Base-by-base conservation (phyloP, 202 grass and related monocot species). In the Schoenoplectus triqueter region DNA sequence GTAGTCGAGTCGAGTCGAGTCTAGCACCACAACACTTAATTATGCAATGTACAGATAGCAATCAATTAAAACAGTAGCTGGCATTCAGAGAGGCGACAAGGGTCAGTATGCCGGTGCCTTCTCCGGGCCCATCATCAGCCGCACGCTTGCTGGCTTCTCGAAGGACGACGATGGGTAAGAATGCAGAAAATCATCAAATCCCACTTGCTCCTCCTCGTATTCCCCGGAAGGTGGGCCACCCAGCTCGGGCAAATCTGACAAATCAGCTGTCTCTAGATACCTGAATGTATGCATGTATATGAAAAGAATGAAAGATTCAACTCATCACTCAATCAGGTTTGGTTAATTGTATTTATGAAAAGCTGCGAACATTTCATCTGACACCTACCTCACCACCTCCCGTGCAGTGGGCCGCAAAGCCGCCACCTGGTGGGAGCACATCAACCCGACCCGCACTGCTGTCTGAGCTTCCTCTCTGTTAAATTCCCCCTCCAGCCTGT, bases 161-260 rank as follows among this genome's bases (percentile, higher is more conserved):
- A 91, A 91, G 40, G 93, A 95, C 20, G 86, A 91, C 6, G 93
- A 89, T 2, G 91, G 88, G 88, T 91, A 92, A 40, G 90, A 94
- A 87, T 97, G 94, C 83, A 94, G 14, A 84, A 97, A 97, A 85
- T 94, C 92, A 40, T 94, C 88, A 82, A 91, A 97, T 2, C 88
- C 87, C 0, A 86, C 83, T 31, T 72, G 19, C 67, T 91, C 86
- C 55, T 89, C 86, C 55, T 89, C 86, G 61, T 73, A 56, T 18
- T 75, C 85, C 0, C 11, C 45, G 0, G 83, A 78, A 10, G 89
- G 84, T 21, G 87, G 82, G 0, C 80, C 85, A 11, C 80, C 85
- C 1, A 88, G 69, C 46, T 86, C 85, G 0, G 92, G 94, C 19
- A 94, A 89, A 68, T 97, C 94, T 10, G 84, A 84, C 0, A 57